A percentile compares a stretch with the other conserved stretches of the same genome.
Evolutionary conservation across 1,284 basidiomycete genomes (phyloP).

Genomic region (Tilletia walkeri): DNA sequence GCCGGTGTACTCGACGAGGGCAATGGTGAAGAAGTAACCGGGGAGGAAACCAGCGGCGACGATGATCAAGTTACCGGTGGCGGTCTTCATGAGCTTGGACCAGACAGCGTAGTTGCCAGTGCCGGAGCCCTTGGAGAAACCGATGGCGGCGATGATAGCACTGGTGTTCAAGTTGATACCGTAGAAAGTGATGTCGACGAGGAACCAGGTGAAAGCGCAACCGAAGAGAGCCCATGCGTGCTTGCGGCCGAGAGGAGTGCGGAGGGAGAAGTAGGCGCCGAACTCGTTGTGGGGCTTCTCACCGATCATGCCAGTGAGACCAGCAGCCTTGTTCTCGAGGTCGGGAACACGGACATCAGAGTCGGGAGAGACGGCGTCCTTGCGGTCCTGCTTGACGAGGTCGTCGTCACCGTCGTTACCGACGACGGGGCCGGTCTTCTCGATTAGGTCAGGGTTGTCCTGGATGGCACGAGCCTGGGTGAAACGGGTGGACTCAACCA

Average conservation of each 20-base stretch:
- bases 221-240: constrained; percentile 38
- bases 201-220: constrained; percentile 48
- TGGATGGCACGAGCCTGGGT: constrained; percentile 76
- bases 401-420: constrained; percentile 59
- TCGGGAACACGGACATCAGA: constrained; percentile 28
- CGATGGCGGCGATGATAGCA: constrained; percentile 68
- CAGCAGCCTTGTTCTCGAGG: constrained; percentile 39
- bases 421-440: constrained; percentile 49
- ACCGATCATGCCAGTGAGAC: constrained; percentile 37
- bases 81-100: constrained; percentile 62
- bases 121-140: constrained; percentile 57
- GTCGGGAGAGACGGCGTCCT: constrained; percentile 27
- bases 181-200: constrained; percentile 70
- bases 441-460: constrained; percentile 69
- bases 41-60: constrained; percentile 50
- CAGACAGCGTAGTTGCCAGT: constrained; percentile 28
- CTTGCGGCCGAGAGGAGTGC: constrained; percentile 39
- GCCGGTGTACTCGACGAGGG: constrained; percentile 46
- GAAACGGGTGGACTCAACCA: constrained; percentile 67
- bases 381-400: constrained; percentile 24
- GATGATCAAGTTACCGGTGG: constrained; percentile 55
- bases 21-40: constrained; percentile 52
- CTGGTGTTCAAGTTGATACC: constrained; percentile 78
- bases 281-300: constrained; percentile 34
- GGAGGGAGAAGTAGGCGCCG: constrained; percentile 46